These are phyloP conservation scores for Gynandropsis gynandra DNA, from an alignment of 345 rosid species.

Conservation along the genomic window DNA sequence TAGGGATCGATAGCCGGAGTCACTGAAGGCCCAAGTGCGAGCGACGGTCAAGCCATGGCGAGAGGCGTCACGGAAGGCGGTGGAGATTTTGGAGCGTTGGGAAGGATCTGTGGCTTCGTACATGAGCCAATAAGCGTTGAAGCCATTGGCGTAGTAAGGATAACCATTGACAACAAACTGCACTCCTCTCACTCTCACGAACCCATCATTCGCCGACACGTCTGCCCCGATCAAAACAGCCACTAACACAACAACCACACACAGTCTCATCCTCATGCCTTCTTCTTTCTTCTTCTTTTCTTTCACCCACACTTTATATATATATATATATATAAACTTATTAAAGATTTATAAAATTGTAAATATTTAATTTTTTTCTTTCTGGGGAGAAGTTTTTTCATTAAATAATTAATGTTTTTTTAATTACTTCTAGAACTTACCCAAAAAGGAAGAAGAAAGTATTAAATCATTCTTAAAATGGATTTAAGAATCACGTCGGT, in stretches of 20 bases:
- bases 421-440: too few species aligned
- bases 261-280: slow-evolving; percentile 40
- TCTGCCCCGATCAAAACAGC: slow-evolving; percentile 27
- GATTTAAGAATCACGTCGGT: too few species aligned
- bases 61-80: slow-evolving; percentile 60
- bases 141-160: slow-evolving; percentile 80
- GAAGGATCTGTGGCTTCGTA: slow-evolving; percentile 66
- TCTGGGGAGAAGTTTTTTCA: too few species aligned
- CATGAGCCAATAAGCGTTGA: slow-evolving; percentile 95
- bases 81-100: slow-evolving; percentile 48
- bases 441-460: too few species aligned
- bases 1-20: slow-evolving; percentile 70
- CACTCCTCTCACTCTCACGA: slow-evolving; percentile 53
- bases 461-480: too few species aligned
- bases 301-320: too few species aligned
- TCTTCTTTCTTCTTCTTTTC: too few species aligned
- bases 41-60: slow-evolving; percentile 64
- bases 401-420: too few species aligned
- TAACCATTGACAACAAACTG: slow-evolving; percentile 58
- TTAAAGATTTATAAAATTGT: too few species aligned
- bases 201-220: slow-evolving; percentile 36
- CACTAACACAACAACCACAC: slow-evolving; percentile 23
- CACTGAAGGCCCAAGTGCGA: slow-evolving; percentile 93
- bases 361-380: too few species aligned
- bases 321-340: too few species aligned